Conservation (phyloP, 2,329 filamentous ascomycete genomes). For the Zymoseptoria brevis region DNA sequence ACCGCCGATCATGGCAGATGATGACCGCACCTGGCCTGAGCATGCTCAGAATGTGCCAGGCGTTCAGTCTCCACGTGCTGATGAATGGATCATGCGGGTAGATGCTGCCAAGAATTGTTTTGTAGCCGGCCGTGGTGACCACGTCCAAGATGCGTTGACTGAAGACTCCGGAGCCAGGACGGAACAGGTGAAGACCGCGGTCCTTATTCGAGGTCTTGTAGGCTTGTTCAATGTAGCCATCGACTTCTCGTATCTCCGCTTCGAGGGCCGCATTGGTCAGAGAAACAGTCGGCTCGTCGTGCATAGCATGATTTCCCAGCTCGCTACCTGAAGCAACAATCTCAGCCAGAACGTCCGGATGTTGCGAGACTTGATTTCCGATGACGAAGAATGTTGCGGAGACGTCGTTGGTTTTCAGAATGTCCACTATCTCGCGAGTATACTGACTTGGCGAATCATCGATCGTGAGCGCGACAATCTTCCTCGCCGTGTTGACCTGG, state of each 20-base stretch:
- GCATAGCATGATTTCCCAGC: constrained; percentile 83
- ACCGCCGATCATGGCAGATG: constrained; percentile 74
- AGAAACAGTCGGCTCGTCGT: constrained; percentile 65
- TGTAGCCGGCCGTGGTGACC: constrained; percentile 55
- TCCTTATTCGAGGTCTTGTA: constrained; percentile 39
- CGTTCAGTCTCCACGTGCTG: constrained; percentile 59
- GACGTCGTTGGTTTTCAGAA: constrained; percentile 57
- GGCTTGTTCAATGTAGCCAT: constrained; percentile 50
- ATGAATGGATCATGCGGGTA: constrained; percentile 93
- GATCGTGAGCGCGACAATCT: constrained; percentile 72
- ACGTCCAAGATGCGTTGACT: constrained; percentile 58
- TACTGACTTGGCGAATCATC: constrained; percentile 74
- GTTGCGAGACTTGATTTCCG: constrained; percentile 60
- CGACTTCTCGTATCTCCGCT: constrained; percentile 57
- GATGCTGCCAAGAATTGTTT: constrained; percentile 70
- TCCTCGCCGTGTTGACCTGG: constrained; percentile 53
- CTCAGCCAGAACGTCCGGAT: constrained; percentile 42
- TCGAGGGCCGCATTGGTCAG: constrained; percentile 54
- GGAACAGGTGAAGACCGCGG: constrained; percentile 59
- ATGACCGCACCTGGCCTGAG: constrained; percentile 67
- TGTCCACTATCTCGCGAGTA: constrained; percentile 60
- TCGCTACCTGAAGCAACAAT: constrained; percentile 48
- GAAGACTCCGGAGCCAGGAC: constrained; percentile 80
- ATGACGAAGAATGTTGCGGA: constrained; percentile 86
- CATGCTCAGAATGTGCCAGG: constrained; percentile 73